Conservation (phyloP, 306 rosid genomes). For the Acmispon strigosus region DNA sequence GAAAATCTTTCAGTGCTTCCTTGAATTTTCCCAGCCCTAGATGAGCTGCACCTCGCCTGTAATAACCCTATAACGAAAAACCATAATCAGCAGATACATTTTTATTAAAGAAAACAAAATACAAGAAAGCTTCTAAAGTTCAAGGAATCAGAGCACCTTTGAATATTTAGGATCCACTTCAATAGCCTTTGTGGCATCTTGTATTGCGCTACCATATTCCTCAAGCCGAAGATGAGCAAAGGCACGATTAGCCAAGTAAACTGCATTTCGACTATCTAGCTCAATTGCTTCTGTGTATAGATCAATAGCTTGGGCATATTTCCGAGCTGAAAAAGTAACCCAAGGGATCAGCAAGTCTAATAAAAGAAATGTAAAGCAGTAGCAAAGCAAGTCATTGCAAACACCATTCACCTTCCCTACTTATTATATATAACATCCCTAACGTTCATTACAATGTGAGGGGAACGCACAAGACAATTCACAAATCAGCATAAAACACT, state of each 20-base stretch:
- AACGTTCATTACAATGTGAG: background rate
- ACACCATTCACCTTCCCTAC: background rate
- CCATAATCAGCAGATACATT: slow-evolving; percentile 19
- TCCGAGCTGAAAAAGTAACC: slow-evolving; percentile 64
- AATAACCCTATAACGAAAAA: slow-evolving; percentile 70
- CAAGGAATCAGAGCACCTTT: slow-evolving; percentile 48
- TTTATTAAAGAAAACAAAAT: background rate
- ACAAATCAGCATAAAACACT: background rate
- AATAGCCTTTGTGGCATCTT: slow-evolving; percentile 85
- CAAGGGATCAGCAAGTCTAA: slow-evolving; percentile 25
- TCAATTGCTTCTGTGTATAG: slow-evolving; percentile 85
- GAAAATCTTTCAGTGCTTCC: slow-evolving; percentile 95
- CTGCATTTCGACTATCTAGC: slow-evolving; percentile 66
- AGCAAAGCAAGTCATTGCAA: background rate
- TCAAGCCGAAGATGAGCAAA: slow-evolving; percentile 90
- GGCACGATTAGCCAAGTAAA: slow-evolving; percentile 91
- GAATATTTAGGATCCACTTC: slow-evolving; percentile 90
- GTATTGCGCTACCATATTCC: slow-evolving; percentile 95
- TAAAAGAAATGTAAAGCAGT: background rate
- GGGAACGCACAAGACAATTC: background rate
- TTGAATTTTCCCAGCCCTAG: slow-evolving; percentile 92
- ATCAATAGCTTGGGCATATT: slow-evolving; percentile 77
- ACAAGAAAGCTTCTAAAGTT: background rate
- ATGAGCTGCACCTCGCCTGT: slow-evolving; percentile 91
- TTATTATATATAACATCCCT: background rate